Percentiles rank a stretch among this genome's conserved stretches.
These are phyloP conservation scores for Agrocybe chaxingu DNA, from an alignment of 768 basidiomycete genomes.

Conservation along the genomic window DNA sequence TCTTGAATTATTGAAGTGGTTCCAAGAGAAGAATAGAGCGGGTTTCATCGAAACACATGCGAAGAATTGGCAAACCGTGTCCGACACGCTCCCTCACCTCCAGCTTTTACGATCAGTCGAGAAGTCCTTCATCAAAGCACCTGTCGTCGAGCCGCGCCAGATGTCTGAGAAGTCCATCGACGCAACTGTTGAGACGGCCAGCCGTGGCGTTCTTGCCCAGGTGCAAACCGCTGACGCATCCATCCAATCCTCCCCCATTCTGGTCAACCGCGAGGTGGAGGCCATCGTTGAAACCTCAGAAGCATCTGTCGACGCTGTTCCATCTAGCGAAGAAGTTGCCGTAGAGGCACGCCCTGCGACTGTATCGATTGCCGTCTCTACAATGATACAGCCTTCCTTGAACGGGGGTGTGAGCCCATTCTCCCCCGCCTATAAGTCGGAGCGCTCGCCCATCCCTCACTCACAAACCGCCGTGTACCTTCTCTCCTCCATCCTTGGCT, in stretches of 20 bases:
- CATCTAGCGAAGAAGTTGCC: constrained; percentile 36
- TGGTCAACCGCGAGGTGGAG: constrained; percentile 31
- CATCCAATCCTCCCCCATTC: constrained; percentile 33
- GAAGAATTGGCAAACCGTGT: constrained; percentile 64
- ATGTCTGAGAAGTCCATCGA: constrained; percentile 48
- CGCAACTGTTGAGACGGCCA: constrained; percentile 30
- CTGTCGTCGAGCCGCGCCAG: constrained; percentile 16
- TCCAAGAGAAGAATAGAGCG: constrained; percentile 73
- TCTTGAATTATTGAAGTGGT: constrained; percentile 70
- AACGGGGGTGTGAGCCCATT: constrained; percentile 1
- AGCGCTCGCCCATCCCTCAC: constrained; percentile 9
- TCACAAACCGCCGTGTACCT: constrained; percentile 26
- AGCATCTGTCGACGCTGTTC: constrained; percentile 48
- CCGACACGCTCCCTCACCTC: constrained; percentile 69
- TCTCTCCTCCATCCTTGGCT: constrained; percentile 34
- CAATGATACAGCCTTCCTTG: constrained; percentile 18
- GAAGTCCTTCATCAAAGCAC: constrained; percentile 35
- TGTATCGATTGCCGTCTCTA: constrained; percentile 43
- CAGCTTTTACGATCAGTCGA: constrained; percentile 66
- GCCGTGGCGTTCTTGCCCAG: constrained; percentile 28
- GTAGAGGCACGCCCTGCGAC: constrained; percentile 53
- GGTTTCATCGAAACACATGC: constrained; percentile 68
- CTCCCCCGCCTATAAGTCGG: constrained; percentile 14
- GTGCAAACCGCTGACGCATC: constrained; percentile 26
- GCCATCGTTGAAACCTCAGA: constrained; percentile 29